A percentile compares a stretch with the other conserved stretches of the same genome.
phyloP scores from a whole-genome alignment of 2,329 filamentous ascomycete species.

The Penicillium sclerotiorum region DNA sequence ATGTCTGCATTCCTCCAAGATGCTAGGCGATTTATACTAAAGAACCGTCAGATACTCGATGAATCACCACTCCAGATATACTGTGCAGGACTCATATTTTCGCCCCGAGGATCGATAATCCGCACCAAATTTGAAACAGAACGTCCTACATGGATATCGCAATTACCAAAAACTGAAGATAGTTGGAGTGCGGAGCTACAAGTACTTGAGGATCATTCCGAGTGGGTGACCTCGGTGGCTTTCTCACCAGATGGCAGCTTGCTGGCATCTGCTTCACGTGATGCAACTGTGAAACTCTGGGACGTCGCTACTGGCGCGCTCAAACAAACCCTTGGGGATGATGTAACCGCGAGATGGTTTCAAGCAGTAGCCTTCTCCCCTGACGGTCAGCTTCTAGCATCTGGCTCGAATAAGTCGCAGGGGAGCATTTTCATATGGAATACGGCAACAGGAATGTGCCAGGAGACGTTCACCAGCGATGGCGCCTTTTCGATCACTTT shows the following conservation, averaged over 20 bases:
- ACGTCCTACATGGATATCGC: not conserved
- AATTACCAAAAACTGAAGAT: not conserved
- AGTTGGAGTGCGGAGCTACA: slow-evolving; percentile 1
- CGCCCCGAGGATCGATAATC: not conserved
- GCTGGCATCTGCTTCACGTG: slow-evolving; percentile 2
- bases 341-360: too few species aligned
- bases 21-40: slow-evolving; percentile 34
- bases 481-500: too few species aligned
- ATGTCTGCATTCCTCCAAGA: slow-evolving; percentile 32
- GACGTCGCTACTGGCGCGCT: slow-evolving; percentile 2
- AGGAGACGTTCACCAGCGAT: too few species aligned
- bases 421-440: not conserved
- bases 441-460: not conserved
- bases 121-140: not conserved
- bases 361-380: not conserved
- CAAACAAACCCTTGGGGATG: not conserved
- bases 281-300: slow-evolving; percentile 4
- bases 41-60: slow-evolving; percentile 30
- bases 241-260: slow-evolving; percentile 6
- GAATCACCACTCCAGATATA: slow-evolving; percentile 41
- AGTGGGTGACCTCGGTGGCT: not conserved
- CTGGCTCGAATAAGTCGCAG: not conserved
- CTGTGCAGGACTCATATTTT: slow-evolving; percentile 36
- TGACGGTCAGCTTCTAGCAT: not conserved
- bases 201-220: not conserved